phyloP scores from a whole-genome alignment of 345 rosid species.

The Hevea brasiliensis region DNA sequence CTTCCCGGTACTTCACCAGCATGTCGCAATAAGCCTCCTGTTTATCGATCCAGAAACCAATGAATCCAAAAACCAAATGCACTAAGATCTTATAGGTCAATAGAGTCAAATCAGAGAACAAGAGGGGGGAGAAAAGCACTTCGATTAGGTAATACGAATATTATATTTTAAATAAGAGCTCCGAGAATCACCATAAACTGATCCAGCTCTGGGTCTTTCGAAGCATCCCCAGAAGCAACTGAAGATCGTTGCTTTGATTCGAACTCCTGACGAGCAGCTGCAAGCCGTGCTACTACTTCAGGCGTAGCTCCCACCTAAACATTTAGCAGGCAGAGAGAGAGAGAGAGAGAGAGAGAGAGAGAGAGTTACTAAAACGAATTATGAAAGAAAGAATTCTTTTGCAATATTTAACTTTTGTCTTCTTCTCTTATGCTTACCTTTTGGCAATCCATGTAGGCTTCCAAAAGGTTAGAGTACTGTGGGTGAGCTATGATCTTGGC shows the following conservation, averaged over 20 bases:
- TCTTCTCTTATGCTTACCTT: constrained; percentile 46
- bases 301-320: constrained; percentile 93
- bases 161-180: not conserved
- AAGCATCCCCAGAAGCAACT: constrained; percentile 35
- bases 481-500: constrained; percentile 95
- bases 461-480: constrained; percentile 77
- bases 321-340: not conserved
- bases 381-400: no score
- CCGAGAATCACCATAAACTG: constrained; percentile 83
- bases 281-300: constrained; percentile 68
- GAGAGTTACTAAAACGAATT: no score
- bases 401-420: no score
- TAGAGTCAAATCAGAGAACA: not conserved
- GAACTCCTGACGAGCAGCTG: constrained; percentile 70
- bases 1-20: constrained; percentile 92
- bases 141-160: no score
- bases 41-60: not conserved
- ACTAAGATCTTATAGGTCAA: not conserved
- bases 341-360: not conserved
- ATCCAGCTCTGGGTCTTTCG: constrained; percentile 92
- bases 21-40: constrained; percentile 97
- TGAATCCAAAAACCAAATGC: not conserved
- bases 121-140: no score
- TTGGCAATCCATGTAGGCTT: constrained; percentile 96
- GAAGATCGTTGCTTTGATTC: constrained; percentile 65